Evolutionary conservation across 148 eudicot species (phyloP), one percentile per base, ranked within the genome.

Genomic region (Talinum fruticosum): DNA sequence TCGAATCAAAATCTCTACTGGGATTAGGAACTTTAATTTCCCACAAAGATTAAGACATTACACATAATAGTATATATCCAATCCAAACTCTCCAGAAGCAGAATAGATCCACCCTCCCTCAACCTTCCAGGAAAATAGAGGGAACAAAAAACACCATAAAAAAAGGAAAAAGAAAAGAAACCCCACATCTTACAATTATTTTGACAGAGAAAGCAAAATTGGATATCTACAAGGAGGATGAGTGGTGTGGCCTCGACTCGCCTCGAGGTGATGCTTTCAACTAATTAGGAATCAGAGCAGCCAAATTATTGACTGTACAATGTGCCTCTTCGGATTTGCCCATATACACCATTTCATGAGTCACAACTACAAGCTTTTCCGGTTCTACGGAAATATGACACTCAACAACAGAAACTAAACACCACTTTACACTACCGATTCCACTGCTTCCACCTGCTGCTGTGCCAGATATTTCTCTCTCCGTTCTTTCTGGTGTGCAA

Each of bases 401-500:
- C 76, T 78, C 75, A 65, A 69, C 72, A 32, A 36, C 32, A 57
- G 45, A 66, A 66, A 64, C 33, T 38, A 44, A 61, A 23, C 41
- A 71, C 45, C 54, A 49, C 41, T 18, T 36, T 83, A 86, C 80
- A 88, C 82, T n/a, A 83, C 75, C 10, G 86, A 85, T 71, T 90
- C 91, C 26, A 88, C 88, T 38, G 89, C 91, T 81, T 87, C 97
- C 38, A 87, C 94, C 79, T 90, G 94, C 79, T 90, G 91, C 77
- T 89, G 87, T 61, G 97, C 97, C 79, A 92, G 86, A 82, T 92
- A 92, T 79, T 89, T 90, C 83, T 90, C 97, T 82, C 97, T 86
- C 65, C 97, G 84, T 81, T 90, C 97, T 84, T 92, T 92, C 94
- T 92, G 87, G 24, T 66, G 59, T 67, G 12, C 54, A 78, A 72